phyloP scores from a whole-genome alignment of 306 rosid species.

The Prunus padus region DNA sequence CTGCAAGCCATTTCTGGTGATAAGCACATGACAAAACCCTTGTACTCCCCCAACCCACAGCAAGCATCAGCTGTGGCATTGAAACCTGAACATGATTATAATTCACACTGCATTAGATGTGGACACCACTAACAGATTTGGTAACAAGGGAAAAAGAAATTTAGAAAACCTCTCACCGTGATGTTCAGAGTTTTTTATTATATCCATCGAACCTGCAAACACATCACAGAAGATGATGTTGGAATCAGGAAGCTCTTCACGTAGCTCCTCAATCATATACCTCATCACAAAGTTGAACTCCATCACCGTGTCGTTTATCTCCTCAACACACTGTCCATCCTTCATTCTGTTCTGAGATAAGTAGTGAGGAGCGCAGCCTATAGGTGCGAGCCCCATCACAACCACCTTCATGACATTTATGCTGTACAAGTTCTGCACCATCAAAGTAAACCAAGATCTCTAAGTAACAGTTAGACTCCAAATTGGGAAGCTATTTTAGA shows the following conservation, averaged over 20 bases:
- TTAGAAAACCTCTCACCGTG: constrained; percentile 47
- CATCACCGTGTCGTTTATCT: constrained; percentile 71
- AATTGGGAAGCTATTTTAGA: neutral
- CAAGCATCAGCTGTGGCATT: constrained; percentile 68
- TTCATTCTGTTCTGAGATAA: constrained; percentile 55
- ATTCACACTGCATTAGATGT: constrained; percentile 19
- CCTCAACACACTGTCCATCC: constrained; percentile 70
- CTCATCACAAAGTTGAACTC: constrained; percentile 84
- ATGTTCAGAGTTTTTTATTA: constrained; percentile 55
- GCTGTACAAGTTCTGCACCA: constrained; percentile 72
- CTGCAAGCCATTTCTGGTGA: constrained; percentile 77
- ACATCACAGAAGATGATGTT: constrained; percentile 71
- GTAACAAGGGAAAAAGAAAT: neutral
- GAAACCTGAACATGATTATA: constrained; percentile 56
- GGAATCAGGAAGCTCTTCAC: constrained; percentile 49
- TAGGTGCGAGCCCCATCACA: constrained; percentile 82
- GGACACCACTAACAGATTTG: constrained; percentile 3
- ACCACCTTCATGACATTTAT: constrained; percentile 68
- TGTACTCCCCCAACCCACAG: constrained; percentile 83
- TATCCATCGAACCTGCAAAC: constrained; percentile 75
- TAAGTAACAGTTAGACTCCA: neutral
- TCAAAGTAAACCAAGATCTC: neutral
- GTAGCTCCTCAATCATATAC: constrained; percentile 57
- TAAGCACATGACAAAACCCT: constrained; percentile 81
- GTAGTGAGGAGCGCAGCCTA: constrained; percentile 87